These are phyloP conservation scores for cucumber (Cucumis sativus) DNA, from an alignment of 306 rosid species.

Conservation along the genomic window DNA sequence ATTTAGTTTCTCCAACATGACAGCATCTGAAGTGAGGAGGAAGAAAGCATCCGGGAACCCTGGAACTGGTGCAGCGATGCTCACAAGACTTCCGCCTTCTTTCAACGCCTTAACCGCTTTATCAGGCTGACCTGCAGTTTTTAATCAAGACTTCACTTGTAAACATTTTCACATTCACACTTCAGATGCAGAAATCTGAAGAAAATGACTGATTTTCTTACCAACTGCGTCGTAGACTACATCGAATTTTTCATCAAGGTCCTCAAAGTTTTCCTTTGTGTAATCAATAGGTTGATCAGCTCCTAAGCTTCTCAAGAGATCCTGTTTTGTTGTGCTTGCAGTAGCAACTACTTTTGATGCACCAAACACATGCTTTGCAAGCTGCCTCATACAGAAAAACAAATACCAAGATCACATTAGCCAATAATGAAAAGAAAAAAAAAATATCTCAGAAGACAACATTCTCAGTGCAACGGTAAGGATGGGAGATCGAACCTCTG, in stretches of 20 bases:
- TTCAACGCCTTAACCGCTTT: constrained; percentile 42
- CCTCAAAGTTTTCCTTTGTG: constrained; percentile 41
- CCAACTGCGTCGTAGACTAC: constrained; percentile 58
- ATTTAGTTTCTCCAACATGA: constrained; percentile 36
- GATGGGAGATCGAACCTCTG: no score
- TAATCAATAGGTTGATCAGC: constrained; percentile 53
- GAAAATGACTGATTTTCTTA: background rate
- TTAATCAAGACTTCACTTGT: background rate
- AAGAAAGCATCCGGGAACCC: constrained; percentile 27
- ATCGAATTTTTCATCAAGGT: constrained; percentile 55
- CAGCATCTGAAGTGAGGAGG: constrained; percentile 29
- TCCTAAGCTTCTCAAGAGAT: constrained; percentile 41
- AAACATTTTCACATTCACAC: background rate
- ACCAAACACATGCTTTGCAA: constrained; percentile 56
- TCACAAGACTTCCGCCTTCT: constrained; percentile 51
- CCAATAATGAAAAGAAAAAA: background rate
- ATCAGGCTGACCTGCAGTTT: constrained; percentile 31
- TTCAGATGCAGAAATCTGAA: background rate
- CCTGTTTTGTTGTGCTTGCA: constrained; percentile 39
- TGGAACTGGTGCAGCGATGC: constrained; percentile 28
- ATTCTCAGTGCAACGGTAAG: no score
- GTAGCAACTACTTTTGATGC: constrained; percentile 63
- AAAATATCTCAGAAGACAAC: background rate
- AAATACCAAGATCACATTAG: background rate
- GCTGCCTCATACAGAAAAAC: constrained; percentile 16